phyloP scores from a whole-genome alignment of 345 rosid genomes.

The Hibiscus trionum region DNA sequence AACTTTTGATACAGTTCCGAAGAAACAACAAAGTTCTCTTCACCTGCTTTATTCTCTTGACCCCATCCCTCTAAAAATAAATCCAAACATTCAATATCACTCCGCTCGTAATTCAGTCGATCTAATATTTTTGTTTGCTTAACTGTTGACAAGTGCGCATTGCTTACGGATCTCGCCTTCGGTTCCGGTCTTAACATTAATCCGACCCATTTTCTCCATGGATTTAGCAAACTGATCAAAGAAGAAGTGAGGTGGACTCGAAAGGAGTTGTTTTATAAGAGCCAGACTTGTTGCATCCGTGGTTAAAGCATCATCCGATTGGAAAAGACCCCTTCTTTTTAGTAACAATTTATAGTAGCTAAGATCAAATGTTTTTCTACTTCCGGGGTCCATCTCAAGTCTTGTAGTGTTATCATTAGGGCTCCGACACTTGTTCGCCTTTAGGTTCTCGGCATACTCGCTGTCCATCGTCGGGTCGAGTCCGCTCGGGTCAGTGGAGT shows the following conservation, averaged over 20 bases:
- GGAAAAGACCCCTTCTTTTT: conserved; percentile 65
- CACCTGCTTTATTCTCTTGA: conserved; percentile 1
- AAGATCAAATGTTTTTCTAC: conserved; percentile 60
- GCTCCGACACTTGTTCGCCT: conserved; percentile 58
- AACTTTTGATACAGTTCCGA: not conserved
- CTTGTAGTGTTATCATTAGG: conserved; percentile 47
- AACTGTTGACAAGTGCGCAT: conserved; percentile 55
- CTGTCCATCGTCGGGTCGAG: conserved; percentile 64
- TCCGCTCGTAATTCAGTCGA: no score
- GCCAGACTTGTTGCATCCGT: conserved; percentile 39
- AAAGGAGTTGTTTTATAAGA: conserved; percentile 36
- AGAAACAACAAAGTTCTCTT: not conserved
- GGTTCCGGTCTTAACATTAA: conserved; percentile 61
- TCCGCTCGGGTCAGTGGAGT: conserved; percentile 51
- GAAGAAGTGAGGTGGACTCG: conserved; percentile 42
- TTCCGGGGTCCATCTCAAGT: conserved; percentile 83
- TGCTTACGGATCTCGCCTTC: conserved; percentile 60
- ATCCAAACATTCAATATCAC: no score
- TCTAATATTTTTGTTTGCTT: not conserved
- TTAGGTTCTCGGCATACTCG: conserved; percentile 61
- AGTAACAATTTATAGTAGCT: conserved; percentile 45
- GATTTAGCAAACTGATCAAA: conserved; percentile 50
- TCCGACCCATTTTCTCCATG: conserved; percentile 74
- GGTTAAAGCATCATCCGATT: conserved; percentile 64
- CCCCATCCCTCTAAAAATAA: not conserved